Percentiles rank a stretch among this genome's conserved stretches.
phyloP scores from a whole-genome alignment of 2,329 filamentous ascomycete genomes.

The Paraconiothyrium sp. region DNA sequence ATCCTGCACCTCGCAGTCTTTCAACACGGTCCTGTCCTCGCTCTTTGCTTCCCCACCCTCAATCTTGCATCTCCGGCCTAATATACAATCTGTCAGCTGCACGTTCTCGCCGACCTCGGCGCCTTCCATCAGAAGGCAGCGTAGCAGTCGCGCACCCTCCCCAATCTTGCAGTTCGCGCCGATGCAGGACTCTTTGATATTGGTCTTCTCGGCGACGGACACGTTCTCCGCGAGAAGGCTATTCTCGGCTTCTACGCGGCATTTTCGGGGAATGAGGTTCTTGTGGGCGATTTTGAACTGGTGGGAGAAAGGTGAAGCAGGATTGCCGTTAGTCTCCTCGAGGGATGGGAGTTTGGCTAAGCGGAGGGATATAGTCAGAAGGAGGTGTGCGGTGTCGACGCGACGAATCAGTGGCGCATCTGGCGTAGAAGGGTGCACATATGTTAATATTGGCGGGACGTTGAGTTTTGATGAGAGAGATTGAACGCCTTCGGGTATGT shows the following conservation, averaged over 20 bases:
- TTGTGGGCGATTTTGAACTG: conserved; percentile 82
- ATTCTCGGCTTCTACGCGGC: conserved; percentile 83
- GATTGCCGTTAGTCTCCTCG: conserved; percentile 65
- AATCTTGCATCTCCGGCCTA: conserved; percentile 82
- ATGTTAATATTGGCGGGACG: conserved; percentile 80
- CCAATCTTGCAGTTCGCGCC: conserved; percentile 88
- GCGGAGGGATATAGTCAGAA: conserved; percentile 83
- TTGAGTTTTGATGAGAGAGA: conserved; percentile 50
- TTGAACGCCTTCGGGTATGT: conserved; percentile 38
- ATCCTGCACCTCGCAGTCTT: conserved; percentile 92
- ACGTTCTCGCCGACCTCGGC: conserved; percentile 85
- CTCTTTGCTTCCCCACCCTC: conserved; percentile 73
- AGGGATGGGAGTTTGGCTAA: conserved; percentile 83
- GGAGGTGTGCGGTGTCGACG: conserved; percentile 84
- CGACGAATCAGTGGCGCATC: conserved; percentile 76
- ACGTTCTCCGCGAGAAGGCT: conserved; percentile 89
- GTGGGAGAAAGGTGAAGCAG: conserved; percentile 77
- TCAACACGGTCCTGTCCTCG: conserved; percentile 65
- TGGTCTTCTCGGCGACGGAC: conserved; percentile 84
- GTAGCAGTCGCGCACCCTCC: conserved; percentile 83
- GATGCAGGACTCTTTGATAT: conserved; percentile 92
- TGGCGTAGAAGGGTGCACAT: conserved; percentile 75
- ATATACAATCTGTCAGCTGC: conserved; percentile 85
- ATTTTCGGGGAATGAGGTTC: conserved; percentile 79
- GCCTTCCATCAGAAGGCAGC: conserved; percentile 92